Evolutionary conservation across 805 yeast genomes (phyloP).

Genomic region (Starmerella kuoi): DNA sequence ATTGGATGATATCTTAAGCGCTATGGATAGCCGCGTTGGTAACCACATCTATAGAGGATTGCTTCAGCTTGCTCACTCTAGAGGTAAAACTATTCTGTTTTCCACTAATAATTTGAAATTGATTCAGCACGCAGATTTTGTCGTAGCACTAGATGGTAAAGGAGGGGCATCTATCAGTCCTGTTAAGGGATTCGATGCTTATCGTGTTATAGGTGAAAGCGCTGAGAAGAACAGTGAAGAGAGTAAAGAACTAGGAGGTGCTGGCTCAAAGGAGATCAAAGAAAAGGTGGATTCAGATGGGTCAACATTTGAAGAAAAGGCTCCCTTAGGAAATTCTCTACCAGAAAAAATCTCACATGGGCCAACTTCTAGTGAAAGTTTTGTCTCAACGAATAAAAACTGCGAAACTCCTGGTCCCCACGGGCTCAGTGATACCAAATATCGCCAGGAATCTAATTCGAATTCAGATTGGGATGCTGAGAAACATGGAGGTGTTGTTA

Average conservation of each 20-base stretch:
- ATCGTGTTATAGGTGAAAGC: background rate
- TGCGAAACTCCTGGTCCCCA: background rate
- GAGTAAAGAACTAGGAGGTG: background rate
- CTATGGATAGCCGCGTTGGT: conserved; percentile 83
- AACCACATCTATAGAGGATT: conserved; percentile 49
- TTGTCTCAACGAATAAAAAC: background rate
- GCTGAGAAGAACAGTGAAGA: background rate
- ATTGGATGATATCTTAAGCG: conserved; percentile 71
- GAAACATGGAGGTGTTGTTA: background rate
- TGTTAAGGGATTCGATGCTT: background rate
- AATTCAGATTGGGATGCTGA: background rate
- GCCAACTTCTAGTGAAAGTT: background rate
- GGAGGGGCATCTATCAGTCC: conserved; percentile 26
- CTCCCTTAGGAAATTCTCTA: background rate
- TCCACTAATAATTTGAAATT: conserved; percentile 77
- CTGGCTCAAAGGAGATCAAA: background rate
- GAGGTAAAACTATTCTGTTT: conserved; percentile 50
- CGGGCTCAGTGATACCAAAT: background rate
- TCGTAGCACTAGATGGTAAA: conserved; percentile 50
- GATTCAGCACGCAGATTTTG: conserved; percentile 52
- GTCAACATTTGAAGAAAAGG: background rate
- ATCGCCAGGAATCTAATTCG: background rate
- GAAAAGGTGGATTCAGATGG: background rate
- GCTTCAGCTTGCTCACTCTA: conserved; percentile 47
- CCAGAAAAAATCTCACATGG: background rate